Evolutionary conservation across 352 stramenopile species (phyloP), one percentile per base, ranked within the genome.

Genomic region (Phytopythium litorale): DNA sequence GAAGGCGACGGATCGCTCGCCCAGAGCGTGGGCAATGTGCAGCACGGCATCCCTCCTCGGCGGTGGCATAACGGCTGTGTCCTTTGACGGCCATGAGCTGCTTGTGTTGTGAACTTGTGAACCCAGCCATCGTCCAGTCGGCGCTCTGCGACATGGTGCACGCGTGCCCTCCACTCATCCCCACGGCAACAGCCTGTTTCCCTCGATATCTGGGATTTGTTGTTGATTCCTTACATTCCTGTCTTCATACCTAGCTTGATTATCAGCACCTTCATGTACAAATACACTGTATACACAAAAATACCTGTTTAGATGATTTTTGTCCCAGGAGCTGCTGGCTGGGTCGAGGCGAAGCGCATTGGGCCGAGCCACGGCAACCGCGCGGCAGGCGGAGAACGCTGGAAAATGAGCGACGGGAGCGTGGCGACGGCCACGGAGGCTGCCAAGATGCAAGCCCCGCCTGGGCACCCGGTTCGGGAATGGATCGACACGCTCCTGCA

Each of bases 401-500:
- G 32, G 25, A 42, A 57, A 64, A 78, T 75, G 67, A 78, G 62
- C 55, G 62, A 73, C 43, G 56, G 18, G 49, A 55, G 49, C 49
- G 28, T 38, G 49, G 5, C 49, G 12, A 9, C 57, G n/a, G 53
- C 60, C 4, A 19, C 46, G 33, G 23, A 58, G 52, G n/a, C 35
- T 63, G 23, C 33, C 28, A 25, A n/a, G 40, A 7, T 32, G 73
- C 43, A 58, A 59, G 58, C 56, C 58, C 37, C 33, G 13, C 46
- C 75, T 48, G 72, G 60, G 2, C 63, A 75, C 21, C 81, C 81
- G 25, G 76, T 88, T 30, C 73, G 76, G 18, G 83, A 90, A 68
- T 92, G 81, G 83, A 92, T 91, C 49, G 79, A 92, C 38, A 91
- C 81, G 57, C 71, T 92, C 30, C 78, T 92, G 16, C 81, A 88